These are phyloP conservation scores for Candolleomyces eurysporus DNA, from an alignment of 768 basidiomycete species.

Conservation along the genomic window DNA sequence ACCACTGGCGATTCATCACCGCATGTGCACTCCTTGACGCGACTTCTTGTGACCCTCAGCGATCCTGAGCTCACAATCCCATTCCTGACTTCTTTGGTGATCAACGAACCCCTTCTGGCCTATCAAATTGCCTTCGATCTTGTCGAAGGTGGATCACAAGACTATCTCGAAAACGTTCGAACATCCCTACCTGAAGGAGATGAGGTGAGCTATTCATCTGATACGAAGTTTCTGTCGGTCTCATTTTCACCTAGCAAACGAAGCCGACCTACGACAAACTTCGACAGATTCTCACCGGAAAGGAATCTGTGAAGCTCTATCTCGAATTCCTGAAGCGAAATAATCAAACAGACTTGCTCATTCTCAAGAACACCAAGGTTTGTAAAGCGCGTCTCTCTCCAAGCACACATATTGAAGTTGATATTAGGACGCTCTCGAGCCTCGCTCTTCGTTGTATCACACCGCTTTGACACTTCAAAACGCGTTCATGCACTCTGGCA, in stretches of 20 bases:
- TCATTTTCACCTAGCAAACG: slow-evolving; percentile 42
- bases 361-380: slow-evolving; percentile 92
- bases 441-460: slow-evolving; percentile 96
- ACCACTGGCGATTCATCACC: slow-evolving; percentile 69
- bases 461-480: slow-evolving; percentile 95
- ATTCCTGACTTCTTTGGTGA: slow-evolving; percentile 69
- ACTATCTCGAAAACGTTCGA: slow-evolving; percentile 80
- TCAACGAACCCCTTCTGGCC: slow-evolving; percentile 71
- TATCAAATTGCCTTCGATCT: slow-evolving; percentile 97
- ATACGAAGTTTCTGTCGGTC: neutral
- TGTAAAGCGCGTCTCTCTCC: neutral
- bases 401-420: slow-evolving; percentile 4
- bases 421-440: slow-evolving; percentile 79
- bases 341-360: slow-evolving; percentile 88
- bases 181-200: slow-evolving; percentile 66
- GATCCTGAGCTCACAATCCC: slow-evolving; percentile 76
- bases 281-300: slow-evolving; percentile 82
- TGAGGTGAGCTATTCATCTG: slow-evolving; percentile 40
- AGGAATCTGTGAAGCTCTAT: slow-evolving; percentile 89
- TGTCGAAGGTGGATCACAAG: slow-evolving; percentile 90
- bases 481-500: slow-evolving; percentile 98
- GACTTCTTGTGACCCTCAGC: slow-evolving; percentile 86
- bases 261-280: slow-evolving; percentile 71
- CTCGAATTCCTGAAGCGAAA: slow-evolving; percentile 94
- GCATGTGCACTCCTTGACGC: slow-evolving; percentile 79